phyloP scores from a whole-genome alignment of 371 early-diverging fungal species.

The Apophysomyces variabilis region DNA sequence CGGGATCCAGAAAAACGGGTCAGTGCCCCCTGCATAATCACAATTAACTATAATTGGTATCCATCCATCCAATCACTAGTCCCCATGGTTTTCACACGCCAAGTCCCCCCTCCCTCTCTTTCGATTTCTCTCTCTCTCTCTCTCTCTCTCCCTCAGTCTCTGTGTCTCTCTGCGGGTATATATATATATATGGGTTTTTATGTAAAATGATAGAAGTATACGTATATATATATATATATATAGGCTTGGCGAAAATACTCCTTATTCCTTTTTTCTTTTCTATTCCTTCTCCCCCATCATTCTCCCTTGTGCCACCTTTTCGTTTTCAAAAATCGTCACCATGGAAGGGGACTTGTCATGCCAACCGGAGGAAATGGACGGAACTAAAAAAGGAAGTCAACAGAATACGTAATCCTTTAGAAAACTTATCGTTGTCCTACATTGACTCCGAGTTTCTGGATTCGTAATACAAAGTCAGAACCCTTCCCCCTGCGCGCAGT shows the following conservation, averaged over 20 bases:
- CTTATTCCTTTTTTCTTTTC: background rate
- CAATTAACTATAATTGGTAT: slow-evolving; percentile 6
- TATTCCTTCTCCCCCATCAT: background rate
- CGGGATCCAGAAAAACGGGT: slow-evolving; percentile 10
- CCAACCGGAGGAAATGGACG: background rate
- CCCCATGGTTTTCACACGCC: slow-evolving; percentile 7
- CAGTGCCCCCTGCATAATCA: slow-evolving; percentile 12
- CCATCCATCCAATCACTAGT: background rate
- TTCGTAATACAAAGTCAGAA: background rate
- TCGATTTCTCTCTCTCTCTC: background rate
- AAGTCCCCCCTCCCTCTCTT: background rate
- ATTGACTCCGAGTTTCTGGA: slow-evolving; percentile 10
- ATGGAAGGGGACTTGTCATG: background rate
- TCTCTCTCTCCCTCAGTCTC: background rate
- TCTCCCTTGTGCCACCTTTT: background rate
- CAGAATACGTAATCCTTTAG: background rate
- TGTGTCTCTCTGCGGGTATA: background rate
- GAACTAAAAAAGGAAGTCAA: background rate
- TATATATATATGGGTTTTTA: background rate
- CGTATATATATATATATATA: too few relatives aligned
- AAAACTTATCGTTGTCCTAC: slow-evolving; percentile 4
- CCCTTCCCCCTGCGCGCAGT: slow-evolving; percentile 8
- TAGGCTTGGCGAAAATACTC: background rate
- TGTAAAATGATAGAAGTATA: too few relatives aligned
- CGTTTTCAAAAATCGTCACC: background rate